Evolutionary conservation across 2,329 filamentous ascomycete species (phyloP).

Genomic region (Shiraia bambusicola): DNA sequence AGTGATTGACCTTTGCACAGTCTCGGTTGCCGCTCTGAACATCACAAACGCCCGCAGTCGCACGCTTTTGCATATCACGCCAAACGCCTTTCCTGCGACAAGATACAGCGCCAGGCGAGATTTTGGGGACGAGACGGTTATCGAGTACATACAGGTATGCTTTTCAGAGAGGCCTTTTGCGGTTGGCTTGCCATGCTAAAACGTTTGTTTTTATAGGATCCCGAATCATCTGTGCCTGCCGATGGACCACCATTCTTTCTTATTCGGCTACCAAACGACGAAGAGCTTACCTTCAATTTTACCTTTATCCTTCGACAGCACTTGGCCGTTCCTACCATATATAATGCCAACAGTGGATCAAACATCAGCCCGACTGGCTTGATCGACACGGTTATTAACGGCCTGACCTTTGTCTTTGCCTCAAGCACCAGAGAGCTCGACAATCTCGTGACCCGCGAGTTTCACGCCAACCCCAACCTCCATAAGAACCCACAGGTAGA

Average conservation of each 20-base stretch:
- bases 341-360: conserved; percentile 48
- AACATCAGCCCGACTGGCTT: conserved; percentile 45
- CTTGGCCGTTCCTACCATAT: conserved; percentile 45
- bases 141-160: conserved; percentile 89
- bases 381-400: conserved; percentile 76
- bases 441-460: conserved; percentile 90
- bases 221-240: conserved; percentile 55
- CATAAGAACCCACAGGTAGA: conserved; percentile 97
- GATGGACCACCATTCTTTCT: conserved; percentile 68
- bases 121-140: conserved; percentile 68
- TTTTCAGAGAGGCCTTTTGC: conserved; percentile 1
- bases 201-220: conserved; percentile 64
- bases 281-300: conserved; percentile 91
- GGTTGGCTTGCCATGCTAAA: conserved; percentile 11
- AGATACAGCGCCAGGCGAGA: conserved; percentile 73
- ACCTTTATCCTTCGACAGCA: conserved; percentile 74
- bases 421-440: conserved; percentile 85
- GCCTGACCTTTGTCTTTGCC: conserved; percentile 89
- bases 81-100: conserved; percentile 85
- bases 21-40: conserved; percentile 80
- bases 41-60: conserved; percentile 79
- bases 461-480: conserved; percentile 93
- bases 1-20: conserved; percentile 52
- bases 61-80: conserved; percentile 73
- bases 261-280: conserved; percentile 83